Evolutionary conservation across 352 stramenopile genomes (phyloP).

Genomic region (Phytophthora fragariae): DNA sequence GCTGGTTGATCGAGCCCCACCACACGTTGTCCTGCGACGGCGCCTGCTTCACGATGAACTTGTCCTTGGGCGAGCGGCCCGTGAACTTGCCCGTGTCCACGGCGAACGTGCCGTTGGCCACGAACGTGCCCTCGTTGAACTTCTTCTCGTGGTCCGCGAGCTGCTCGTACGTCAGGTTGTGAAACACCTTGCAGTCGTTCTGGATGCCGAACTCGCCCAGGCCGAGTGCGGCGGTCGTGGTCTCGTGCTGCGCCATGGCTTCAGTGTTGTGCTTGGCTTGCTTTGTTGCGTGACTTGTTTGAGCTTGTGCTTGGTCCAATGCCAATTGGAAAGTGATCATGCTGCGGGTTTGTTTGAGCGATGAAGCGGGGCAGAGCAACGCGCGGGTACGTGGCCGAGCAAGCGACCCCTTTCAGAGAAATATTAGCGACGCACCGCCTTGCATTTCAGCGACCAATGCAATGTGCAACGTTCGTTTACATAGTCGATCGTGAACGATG

Average conservation of each 20-base stretch:
- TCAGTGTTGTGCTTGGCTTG: neutral
- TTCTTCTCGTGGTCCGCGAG: conserved; percentile 95
- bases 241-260: conserved; percentile 65
- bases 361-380: neutral
- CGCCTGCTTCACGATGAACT: conserved; percentile 96
- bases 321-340: neutral
- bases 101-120: conserved; percentile 94
- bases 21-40: conserved; percentile 95
- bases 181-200: conserved; percentile 87
- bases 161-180: conserved; percentile 97
- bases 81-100: conserved; percentile 99
- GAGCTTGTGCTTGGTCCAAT: conserved; percentile 8
- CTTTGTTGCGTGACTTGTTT: neutral
- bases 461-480: too few species aligned
- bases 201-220: conserved; percentile 62
- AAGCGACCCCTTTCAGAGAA: neutral
- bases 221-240: conserved; percentile 57
- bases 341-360: too few species aligned
- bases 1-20: conserved; percentile 97
- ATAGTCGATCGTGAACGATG: too few species aligned
- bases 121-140: conserved; percentile 93
- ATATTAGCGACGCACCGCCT: neutral
- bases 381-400: neutral
- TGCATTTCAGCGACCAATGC: too few species aligned
- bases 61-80: conserved; percentile 98